A percentile compares a stretch with the other conserved stretches of the same genome.
These are phyloP conservation scores for Juglanconis juglandina DNA, from an alignment of 2,329 filamentous ascomycete species.

Conservation along the genomic window DNA sequence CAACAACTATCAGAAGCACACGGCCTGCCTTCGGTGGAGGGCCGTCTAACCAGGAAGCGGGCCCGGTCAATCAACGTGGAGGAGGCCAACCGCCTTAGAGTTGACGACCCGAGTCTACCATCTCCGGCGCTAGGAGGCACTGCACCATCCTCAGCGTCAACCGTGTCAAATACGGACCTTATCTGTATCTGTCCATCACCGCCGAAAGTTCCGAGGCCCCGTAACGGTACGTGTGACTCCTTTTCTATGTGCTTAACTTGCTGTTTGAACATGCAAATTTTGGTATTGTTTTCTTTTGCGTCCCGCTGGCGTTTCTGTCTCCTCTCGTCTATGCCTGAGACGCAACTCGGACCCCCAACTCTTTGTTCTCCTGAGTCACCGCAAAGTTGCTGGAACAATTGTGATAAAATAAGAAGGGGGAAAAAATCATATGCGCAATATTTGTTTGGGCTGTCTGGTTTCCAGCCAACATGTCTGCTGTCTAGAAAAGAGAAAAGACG, in stretches of 20 bases:
- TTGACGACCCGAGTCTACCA: conserved; percentile 33
- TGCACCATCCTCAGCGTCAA: conserved; percentile 19
- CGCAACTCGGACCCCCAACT: conserved; percentile 12
- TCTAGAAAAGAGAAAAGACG: not conserved
- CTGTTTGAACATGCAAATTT: conserved; percentile 6
- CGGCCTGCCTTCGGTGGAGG: conserved; percentile 7
- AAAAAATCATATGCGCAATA: not conserved
- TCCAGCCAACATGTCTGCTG: not conserved
- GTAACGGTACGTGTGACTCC: conserved; percentile 49
- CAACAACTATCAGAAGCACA: not conserved
- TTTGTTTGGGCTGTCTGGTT: not conserved
- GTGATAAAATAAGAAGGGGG: not conserved
- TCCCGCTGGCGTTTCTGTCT: not conserved
- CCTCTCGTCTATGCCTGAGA: conserved; percentile 18
- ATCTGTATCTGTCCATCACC: conserved; percentile 56
- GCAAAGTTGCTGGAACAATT: not conserved
- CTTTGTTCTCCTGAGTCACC: conserved; percentile 18
- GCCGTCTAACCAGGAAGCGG: conserved; percentile 37
- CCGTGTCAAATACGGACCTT: conserved; percentile 34
- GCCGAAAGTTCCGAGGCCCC: conserved; percentile 55
- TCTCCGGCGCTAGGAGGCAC: conserved; percentile 28
- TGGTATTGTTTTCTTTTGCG: conserved; percentile 14
- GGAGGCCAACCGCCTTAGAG: conserved; percentile 38
- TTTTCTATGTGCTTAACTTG: conserved; percentile 13
- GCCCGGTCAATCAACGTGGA: conserved; percentile 43